Evolutionary conservation across 1,284 basidiomycete species (phyloP).

Genomic region (Exobasidium cylindrosporum): DNA sequence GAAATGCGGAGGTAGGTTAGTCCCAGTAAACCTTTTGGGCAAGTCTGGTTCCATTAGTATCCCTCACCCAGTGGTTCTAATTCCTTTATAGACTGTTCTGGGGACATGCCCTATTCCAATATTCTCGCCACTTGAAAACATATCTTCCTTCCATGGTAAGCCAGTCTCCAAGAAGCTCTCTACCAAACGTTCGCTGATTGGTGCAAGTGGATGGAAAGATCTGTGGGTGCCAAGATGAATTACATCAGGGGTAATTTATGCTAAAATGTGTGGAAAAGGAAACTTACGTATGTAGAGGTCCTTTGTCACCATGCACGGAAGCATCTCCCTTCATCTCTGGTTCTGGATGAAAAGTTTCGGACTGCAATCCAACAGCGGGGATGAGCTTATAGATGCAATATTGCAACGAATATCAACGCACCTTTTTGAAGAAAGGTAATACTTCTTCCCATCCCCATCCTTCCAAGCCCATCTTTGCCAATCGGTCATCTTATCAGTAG

Average conservation of each 20-base stretch:
- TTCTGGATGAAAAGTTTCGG: slow-evolving; percentile 1
- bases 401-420: background rate
- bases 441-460: slow-evolving; percentile 42
- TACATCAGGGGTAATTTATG: too few relatives aligned
- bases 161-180: slow-evolving; percentile 19
- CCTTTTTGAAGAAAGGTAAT: slow-evolving; percentile 26
- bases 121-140: slow-evolving; percentile 18
- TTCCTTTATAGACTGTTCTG: background rate
- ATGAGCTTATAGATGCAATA: background rate
- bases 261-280: background rate
- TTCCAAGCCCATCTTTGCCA: slow-evolving; percentile 27
- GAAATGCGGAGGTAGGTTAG: too few relatives aligned
- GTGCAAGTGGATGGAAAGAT: slow-evolving; percentile 4
- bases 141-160: slow-evolving; percentile 19
- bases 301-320: slow-evolving; percentile 10
- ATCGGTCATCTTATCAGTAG: slow-evolving; percentile 27
- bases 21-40: background rate
- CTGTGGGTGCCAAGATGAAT: too few relatives aligned
- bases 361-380: background rate
- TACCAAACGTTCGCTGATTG: slow-evolving; percentile 18
- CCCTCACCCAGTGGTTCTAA: slow-evolving; percentile 3
- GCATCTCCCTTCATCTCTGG: slow-evolving; percentile 1
- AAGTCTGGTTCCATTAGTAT: background rate
- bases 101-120: slow-evolving; percentile 1
- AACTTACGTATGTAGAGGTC: slow-evolving; percentile 17